A percentile compares a stretch with the other conserved stretches of the same genome.
Evolutionary conservation across 306 rosid genomes (phyloP).

Genomic region (Ormosia emarginata): DNA sequence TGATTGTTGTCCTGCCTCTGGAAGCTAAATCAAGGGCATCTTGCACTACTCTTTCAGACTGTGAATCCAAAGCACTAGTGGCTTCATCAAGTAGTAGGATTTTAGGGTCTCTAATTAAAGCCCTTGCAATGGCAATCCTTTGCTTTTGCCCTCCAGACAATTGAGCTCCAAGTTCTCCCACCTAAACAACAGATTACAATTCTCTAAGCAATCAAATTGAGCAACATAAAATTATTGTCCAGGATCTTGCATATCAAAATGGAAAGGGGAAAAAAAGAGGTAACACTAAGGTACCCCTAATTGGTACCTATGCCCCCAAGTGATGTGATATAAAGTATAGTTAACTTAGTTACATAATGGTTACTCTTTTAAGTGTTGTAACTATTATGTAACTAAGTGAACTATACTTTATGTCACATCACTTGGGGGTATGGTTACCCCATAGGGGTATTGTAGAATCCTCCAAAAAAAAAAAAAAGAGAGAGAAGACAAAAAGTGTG

Average conservation of each 20-base stretch:
- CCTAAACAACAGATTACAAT: constrained; percentile 30
- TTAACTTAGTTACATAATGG: too few species aligned
- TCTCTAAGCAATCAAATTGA: neutral
- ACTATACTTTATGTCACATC: too few species aligned
- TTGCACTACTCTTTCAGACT: constrained; percentile 66
- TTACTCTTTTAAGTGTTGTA: neutral
- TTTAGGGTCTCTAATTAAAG: constrained; percentile 66
- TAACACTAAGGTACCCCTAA: too few species aligned
- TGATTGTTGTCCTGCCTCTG: constrained; percentile 69
- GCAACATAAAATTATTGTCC: neutral
- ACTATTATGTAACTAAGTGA: neutral
- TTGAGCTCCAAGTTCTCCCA: constrained; percentile 80
- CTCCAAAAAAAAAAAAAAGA: neutral
- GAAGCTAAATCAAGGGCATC: constrained; percentile 76
- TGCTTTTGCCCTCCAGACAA: constrained; percentile 89
- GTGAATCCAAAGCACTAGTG: constrained; percentile 85
- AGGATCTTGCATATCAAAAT: neutral
- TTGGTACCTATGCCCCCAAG: neutral
- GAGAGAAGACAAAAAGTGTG: neutral
- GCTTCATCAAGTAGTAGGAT: constrained; percentile 88
- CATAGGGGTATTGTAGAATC: neutral
- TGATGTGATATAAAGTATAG: neutral
- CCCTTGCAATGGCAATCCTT: constrained; percentile 89
- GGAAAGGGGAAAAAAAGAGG: neutral
- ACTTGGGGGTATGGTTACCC: neutral